A percentile compares a stretch with the other conserved stretches of the same genome.
Conservation (phyloP, 139 green algal species). For the Marvania coccoides region DNA sequence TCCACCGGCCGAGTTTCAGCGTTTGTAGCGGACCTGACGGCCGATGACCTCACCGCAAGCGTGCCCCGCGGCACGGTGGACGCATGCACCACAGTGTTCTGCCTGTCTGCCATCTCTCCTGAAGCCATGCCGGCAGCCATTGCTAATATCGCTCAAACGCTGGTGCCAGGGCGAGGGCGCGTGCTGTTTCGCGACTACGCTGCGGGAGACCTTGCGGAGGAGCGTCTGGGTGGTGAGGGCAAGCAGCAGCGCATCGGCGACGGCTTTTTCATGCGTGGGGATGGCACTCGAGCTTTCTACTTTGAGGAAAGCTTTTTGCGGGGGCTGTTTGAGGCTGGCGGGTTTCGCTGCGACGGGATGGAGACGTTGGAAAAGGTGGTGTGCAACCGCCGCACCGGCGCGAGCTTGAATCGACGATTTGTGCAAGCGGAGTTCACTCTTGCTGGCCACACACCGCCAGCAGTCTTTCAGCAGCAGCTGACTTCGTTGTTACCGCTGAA, state of each 20-base stretch:
- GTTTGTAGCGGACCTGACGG: constrained; percentile 83
- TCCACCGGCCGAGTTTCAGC: constrained; percentile 34
- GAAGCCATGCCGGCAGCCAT: constrained; percentile 45
- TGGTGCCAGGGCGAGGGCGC: constrained; percentile 36
- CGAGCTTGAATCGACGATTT: constrained; percentile 66
- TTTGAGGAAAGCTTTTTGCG: constrained; percentile 41
- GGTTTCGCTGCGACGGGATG: constrained; percentile 44
- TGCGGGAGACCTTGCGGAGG: constrained; percentile 54
- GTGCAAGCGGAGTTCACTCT: constrained; percentile 64
- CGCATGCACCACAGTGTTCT: constrained; percentile 72
- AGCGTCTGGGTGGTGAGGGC: constrained; percentile 19
- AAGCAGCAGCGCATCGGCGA: constrained; percentile 28
- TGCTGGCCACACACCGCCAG: background rate
- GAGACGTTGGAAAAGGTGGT: constrained; percentile 36
- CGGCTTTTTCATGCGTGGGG: constrained; percentile 66
- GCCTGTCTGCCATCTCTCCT: constrained; percentile 83
- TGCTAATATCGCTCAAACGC: background rate
- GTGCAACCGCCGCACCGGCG: constrained; percentile 50
- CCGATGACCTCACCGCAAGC: constrained; percentile 20
- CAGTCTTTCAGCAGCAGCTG: too few relatives aligned
- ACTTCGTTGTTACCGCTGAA: too few relatives aligned
- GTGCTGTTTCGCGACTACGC: constrained; percentile 75
- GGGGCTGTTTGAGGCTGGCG: constrained; percentile 42
- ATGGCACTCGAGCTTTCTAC: constrained; percentile 80
- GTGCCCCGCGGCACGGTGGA: constrained; percentile 37